Base-by-base conservation (phyloP, 2,329 filamentous ascomycete species). In the Zymoseptoria crescenta region DNA sequence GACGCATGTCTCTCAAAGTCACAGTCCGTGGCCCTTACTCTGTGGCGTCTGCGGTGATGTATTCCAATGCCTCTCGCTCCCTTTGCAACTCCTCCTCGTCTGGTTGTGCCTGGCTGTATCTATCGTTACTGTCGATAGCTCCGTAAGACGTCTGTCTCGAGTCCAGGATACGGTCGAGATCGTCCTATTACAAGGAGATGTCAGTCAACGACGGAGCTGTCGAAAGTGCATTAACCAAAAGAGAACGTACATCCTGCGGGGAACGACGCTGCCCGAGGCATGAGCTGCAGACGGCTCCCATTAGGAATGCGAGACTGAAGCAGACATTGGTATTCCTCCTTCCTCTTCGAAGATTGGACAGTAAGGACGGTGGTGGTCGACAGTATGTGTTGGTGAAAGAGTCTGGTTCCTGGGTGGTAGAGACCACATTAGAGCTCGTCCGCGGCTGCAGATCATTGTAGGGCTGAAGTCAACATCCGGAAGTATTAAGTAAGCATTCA, bases 11-110 rank as follows among this genome's bases (percentile, higher is more conserved):
- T 6, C 56, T 52, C 21, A 35, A 5, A 48, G 16, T 30, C 27
- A 2, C 29, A n/a, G 55, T 55, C 48, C 24, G 48, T 10, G 54
- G 27, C 50, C 70, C 75, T 58, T 66, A 79, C 78, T 79, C 77
- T 24, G 76, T 74, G 10, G 78, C 79, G 63, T 78, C 74, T 51
- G 76, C 75, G 55, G 78, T 80, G 60, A 80, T 78, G 41, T 75
- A 74, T 66, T 79, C 77, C 59, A 80, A 67, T 29, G 74, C 76
- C 64, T 80, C 77, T 49, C 78, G 72, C 66, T 79, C 75, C 63
- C 76, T 73, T 59, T 74, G 71, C 56, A 80, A 71, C 68, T 80
- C 78, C 65, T 80, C 77, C 56, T 77, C 77, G 65, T 80, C 77
- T 35, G 74, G 75, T 67, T 76, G 75, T 59, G 73, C 70, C 8